Percentiles rank a stretch among this genome's conserved stretches.
Evolutionary conservation across 106 monocot genomes (phyloP).

Genomic region (Dioscorea zingiberensis): DNA sequence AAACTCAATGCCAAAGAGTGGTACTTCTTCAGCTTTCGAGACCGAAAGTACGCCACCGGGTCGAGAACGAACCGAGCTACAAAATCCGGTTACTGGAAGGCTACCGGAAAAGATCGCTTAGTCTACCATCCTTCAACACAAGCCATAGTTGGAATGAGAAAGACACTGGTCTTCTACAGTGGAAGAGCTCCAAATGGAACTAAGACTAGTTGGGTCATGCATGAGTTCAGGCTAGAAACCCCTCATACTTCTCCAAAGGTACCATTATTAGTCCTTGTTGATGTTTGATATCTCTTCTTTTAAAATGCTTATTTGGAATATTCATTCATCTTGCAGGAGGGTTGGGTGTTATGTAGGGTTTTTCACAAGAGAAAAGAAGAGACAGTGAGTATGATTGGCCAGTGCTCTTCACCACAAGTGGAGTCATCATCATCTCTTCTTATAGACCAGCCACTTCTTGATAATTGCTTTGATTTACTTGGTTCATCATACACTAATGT

Average conservation of each 20-base stretch:
- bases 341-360: slow-evolving; percentile 55
- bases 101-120: slow-evolving; percentile 49
- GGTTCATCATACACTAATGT: slow-evolving; percentile 1
- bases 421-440: slow-evolving; percentile 1
- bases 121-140: slow-evolving; percentile 21
- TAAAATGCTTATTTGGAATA: neutral
- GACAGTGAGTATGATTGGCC: neutral
- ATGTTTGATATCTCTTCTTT: too few relatives aligned
- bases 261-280: too few relatives aligned
- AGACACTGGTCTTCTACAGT: slow-evolving; percentile 59
- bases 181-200: slow-evolving; percentile 56
- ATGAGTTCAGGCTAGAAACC: slow-evolving; percentile 50
- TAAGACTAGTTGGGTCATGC: slow-evolving; percentile 65
- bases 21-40: slow-evolving; percentile 87
- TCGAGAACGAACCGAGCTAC: slow-evolving; percentile 58
- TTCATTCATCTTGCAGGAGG: slow-evolving; percentile 29
- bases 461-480: slow-evolving; percentile 2
- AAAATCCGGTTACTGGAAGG: slow-evolving; percentile 64
- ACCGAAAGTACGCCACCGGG: slow-evolving; percentile 70
- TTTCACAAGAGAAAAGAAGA: slow-evolving; percentile 37
- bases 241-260: slow-evolving; percentile 49
- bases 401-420: too few relatives aligned
- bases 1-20: slow-evolving; percentile 63
- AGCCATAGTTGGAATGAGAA: slow-evolving; percentile 53
- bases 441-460: neutral